Conservation (phyloP, 2,329 filamentous ascomycete genomes). For the Fusarium penzigii region DNA sequence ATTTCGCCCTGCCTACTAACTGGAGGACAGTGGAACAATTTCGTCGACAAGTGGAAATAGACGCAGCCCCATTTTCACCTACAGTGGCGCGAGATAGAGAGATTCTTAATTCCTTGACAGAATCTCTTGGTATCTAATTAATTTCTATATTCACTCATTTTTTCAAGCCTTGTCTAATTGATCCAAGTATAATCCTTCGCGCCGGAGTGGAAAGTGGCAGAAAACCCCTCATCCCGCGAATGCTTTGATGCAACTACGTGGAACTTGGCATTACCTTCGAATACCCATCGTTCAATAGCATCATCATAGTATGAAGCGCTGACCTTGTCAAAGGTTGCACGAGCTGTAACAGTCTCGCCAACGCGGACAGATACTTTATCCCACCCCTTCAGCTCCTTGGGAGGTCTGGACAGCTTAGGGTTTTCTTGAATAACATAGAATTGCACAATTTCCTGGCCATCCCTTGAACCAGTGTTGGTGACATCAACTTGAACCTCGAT, state of each 20-base stretch:
- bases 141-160: too few relatives aligned
- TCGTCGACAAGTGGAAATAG: too few relatives aligned
- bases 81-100: slow-evolving; percentile 9
- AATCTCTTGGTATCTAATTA: too few relatives aligned
- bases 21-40: slow-evolving; percentile 1
- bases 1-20: not conserved
- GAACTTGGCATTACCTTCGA: slow-evolving; percentile 12
- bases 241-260: slow-evolving; percentile 13
- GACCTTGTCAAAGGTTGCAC: slow-evolving; percentile 9
- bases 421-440: slow-evolving; percentile 13
- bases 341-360: slow-evolving; percentile 12
- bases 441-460: slow-evolving; percentile 16
- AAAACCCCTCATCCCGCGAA: slow-evolving; percentile 9
- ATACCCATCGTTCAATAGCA: slow-evolving; percentile 11
- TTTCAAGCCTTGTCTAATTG: too few relatives aligned
- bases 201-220: slow-evolving; percentile 1
- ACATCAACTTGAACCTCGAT: slow-evolving; percentile 14
- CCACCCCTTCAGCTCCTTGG: slow-evolving; percentile 18
- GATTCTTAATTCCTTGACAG: slow-evolving; percentile 3
- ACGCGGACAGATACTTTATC: slow-evolving; percentile 7
- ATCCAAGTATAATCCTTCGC: slow-evolving; percentile 9
- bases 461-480: slow-evolving; percentile 9
- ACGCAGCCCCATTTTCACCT: too few relatives aligned
- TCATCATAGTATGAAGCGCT: slow-evolving; percentile 20
- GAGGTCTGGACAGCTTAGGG: slow-evolving; percentile 3